Evolutionary conservation across 2,329 filamentous ascomycete species (phyloP).

Genomic region (Lojkania enalia): DNA sequence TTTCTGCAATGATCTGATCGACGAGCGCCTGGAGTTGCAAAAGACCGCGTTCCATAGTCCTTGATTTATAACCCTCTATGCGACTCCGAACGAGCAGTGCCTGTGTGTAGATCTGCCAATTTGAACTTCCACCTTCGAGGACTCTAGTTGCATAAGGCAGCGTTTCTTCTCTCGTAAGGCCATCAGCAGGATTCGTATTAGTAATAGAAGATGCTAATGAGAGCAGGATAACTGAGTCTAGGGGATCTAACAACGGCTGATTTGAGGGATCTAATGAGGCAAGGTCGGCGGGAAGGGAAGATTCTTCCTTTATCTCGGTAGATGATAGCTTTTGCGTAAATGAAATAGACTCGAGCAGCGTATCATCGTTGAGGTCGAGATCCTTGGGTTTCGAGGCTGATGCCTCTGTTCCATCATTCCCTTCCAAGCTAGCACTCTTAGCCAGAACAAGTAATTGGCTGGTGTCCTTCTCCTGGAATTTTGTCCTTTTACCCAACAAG

Average conservation of each 20-base stretch:
- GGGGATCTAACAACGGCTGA: conserved; percentile 77
- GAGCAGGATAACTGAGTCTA: conserved; percentile 89
- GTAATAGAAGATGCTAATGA: conserved; percentile 80
- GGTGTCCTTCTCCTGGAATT: conserved; percentile 75
- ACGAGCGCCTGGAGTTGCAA: conserved; percentile 93
- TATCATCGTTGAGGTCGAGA: conserved; percentile 86
- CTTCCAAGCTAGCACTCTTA: conserved; percentile 61
- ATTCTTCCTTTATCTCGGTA: conserved; percentile 49
- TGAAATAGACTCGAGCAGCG: conserved; percentile 81
- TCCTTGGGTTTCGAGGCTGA: conserved; percentile 62
- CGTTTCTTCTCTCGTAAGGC: conserved; percentile 90
- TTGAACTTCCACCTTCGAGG: conserved; percentile 83
- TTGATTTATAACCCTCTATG: conserved; percentile 83
- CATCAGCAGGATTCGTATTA: conserved; percentile 82
- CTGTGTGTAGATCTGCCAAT: conserved; percentile 98
- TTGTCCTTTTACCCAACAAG: conserved; percentile 81
- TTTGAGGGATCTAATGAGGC: conserved; percentile 70
- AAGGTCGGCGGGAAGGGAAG: conserved; percentile 63
- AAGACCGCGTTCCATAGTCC: conserved; percentile 86
- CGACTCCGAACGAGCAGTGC: conserved; percentile 85
- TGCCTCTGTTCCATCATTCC: conserved; percentile 14
- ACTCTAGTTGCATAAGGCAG: conserved; percentile 88
- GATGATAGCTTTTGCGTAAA: conserved; percentile 64
- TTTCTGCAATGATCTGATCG: conserved; percentile 92
- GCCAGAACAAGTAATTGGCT: conserved; percentile 92